Percentiles rank a stretch among this genome's conserved stretches.
phyloP scores from a whole-genome alignment of 495 filamentous ascomycete species.

The Tuber brumale region DNA sequence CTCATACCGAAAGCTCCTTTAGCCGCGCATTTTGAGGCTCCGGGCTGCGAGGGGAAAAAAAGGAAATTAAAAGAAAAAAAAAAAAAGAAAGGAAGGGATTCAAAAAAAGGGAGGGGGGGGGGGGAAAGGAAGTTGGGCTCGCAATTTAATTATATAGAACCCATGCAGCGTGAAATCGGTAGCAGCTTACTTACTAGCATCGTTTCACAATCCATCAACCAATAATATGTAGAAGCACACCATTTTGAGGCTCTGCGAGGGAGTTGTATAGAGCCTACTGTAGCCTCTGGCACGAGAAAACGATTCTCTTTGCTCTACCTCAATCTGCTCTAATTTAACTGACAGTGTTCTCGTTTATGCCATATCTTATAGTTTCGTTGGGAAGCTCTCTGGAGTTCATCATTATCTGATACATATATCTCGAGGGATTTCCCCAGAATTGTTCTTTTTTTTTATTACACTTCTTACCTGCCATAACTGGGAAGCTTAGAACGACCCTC shows the following conservation, averaged over 20 bases:
- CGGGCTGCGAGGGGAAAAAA: conserved; percentile 10
- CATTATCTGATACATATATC: conserved; percentile 2
- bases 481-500: background rate
- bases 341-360: background rate
- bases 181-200: conserved; percentile 19
- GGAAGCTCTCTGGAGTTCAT: background rate
- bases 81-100: conserved; percentile 12
- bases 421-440: conserved; percentile 1
- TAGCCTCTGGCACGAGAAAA: conserved; percentile 12
- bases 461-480: background rate
- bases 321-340: background rate
- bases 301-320: background rate
- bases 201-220: conserved; percentile 25
- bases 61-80: conserved; percentile 2
- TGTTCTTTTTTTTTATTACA: background rate
- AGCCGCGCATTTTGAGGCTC: conserved; percentile 33
- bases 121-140: background rate
- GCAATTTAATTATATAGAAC: conserved; percentile 29
- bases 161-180: conserved; percentile 22
- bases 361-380: background rate
- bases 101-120: conserved; percentile 18
- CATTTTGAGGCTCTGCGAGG: conserved; percentile 30
- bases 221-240: conserved; percentile 36
- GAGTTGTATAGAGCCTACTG: conserved; percentile 12
- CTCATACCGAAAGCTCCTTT: conserved; percentile 22